Evolutionary conservation across 2,329 filamentous ascomycete species (phyloP), one percentile per base, ranked within the genome.

Genomic region (Fusarium musae): DNA sequence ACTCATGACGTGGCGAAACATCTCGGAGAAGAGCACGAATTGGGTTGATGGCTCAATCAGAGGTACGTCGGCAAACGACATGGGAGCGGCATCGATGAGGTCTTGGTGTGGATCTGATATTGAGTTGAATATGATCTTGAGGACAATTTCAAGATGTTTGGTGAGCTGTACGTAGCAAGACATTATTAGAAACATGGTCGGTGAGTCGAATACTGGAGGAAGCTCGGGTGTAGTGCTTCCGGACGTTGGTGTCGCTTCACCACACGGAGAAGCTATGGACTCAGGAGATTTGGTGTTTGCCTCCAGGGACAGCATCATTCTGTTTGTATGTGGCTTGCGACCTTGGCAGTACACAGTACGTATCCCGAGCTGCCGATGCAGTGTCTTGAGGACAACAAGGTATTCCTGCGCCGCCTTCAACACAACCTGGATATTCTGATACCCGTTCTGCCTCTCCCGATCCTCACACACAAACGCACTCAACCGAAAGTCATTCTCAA

Each of bases 151-250:
- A 21, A 79, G 70, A 54, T 77, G 72, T 13, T 69, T 70, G 56
- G 77, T 66, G 32, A 79, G 63, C 32, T 81, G 78, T 9, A 74
- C 67, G 49, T 77, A 80, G 52, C 79, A 81, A 11, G 79, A 81
- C 52, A 79, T 77, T 43, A 79, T 68, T 28, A 79, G 70, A 34
- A 80, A 72, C 49, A 79, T 75, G 4, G 78, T 79, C 0, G 79
- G 66, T 3, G 75, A 72, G 60, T 79, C 78, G 23, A 75, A 72
- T 11, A 58, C 70, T 3, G 67, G 71, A 46, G 71, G 50, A 17
- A 62, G 60, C 57, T 49, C 46, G 15, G 59, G 59, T 28, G 46
- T 43, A 34, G 36, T 19, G 66, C 36, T 70, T 36, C 36, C 46
- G 15, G 40, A 43, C 17, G 67, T 50, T 26, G 71, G 46, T 4